Evolutionary conservation across 306 rosid genomes (phyloP), one percentile per base, ranked within the genome.

Genomic region (Dalbergia cochinchinensis): DNA sequence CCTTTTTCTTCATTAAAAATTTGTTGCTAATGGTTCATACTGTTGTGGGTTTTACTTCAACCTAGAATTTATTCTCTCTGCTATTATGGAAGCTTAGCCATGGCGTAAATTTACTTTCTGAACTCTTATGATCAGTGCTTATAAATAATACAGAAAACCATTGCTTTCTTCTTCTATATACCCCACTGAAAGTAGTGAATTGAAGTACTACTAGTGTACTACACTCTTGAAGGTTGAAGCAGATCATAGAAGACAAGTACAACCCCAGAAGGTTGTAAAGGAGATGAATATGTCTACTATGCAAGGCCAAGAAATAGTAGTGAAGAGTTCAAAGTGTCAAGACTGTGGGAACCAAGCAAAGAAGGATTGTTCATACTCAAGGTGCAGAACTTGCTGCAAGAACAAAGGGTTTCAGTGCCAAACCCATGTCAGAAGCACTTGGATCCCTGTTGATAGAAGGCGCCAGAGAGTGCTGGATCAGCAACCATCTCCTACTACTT

Each of bases 261-360:
- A 26, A 26, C 31, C 15, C 47, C n/a, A 51, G 48, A 35, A 51
- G 63, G 31, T 44, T 1, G 60, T n/a, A 37, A 20, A 81, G 80
- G 72, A 20, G 57, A 15, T 47, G 51, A 62, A 50, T 9, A 85
- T 78, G 90, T 53, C 79, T 57, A 62, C 19, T 41, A 79, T 48
- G 50, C 74, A 47, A 53, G 80, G 67, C 37, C 45, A 73, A 67
- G 79, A 67, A 70, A 80, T 54, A 79, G 14, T 19, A 35, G 13
- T 65, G 50, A 83, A 76, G 39, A 80, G 47, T 45, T 59, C 78
- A 35, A 87, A 83, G 77, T 90, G 92, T 80, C 67, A 88, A 76
- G 97, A 90, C 4, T 90, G 96, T 84, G 97, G 97, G 82, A 92
- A 92, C 78, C 90, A 85, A 82, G 90, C 96, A 0, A 92, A 92